Base-by-base conservation (phyloP, 805 yeast species). In the Huiozyma naganishii region DNA sequence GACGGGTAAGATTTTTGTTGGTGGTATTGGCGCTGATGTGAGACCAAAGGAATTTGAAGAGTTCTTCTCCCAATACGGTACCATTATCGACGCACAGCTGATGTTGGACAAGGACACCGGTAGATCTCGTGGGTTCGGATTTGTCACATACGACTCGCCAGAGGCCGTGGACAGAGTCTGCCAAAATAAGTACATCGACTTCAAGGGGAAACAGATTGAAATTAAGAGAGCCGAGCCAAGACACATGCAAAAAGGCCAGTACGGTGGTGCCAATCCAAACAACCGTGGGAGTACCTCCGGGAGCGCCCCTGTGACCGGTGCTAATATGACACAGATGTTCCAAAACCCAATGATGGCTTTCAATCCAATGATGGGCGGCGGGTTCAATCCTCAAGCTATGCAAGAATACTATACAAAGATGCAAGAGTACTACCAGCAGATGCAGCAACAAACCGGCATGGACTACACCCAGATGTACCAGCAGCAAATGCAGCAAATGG, bases 31-130 rank as follows among this genome's bases (percentile, higher is more conserved):
- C 42, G 86, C 95, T 23, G 90, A 87, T 59, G 96, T 89, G 40
- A 87, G 89, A 50, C 96, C 94, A 54, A 77, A 76, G 52, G 97
- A 90, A 52, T 92, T 90, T 64, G 83, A 82, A 61, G 80, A 76
- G 41, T 88, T 84, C 64, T 90, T 90, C 59, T 76, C 84, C 45
- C 83, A 82, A 65, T 90, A 81, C 64, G 97, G 97, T 54, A 77
- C 78, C 39, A 90, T 90, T 46, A 83, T 90, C 54, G 97, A 92
- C 65, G 95, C 96, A 40, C 97, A 89, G 66, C 74, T 90, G 52
- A 90, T 90, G 98, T 76, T 92, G 53, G 97, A 90, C 66, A 92
- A 92, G 66, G 97, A 90, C 62, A 86, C 97, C 5, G 97, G 97
- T 48, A 78, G 95, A 59, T 88, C 97, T 4, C 77, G 97, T 68